A percentile compares a stretch with the other conserved stretches of the same genome.
These are phyloP conservation scores for Ophiosphaerella korrae DNA, from an alignment of 2,329 filamentous ascomycete species.

Conservation along the genomic window DNA sequence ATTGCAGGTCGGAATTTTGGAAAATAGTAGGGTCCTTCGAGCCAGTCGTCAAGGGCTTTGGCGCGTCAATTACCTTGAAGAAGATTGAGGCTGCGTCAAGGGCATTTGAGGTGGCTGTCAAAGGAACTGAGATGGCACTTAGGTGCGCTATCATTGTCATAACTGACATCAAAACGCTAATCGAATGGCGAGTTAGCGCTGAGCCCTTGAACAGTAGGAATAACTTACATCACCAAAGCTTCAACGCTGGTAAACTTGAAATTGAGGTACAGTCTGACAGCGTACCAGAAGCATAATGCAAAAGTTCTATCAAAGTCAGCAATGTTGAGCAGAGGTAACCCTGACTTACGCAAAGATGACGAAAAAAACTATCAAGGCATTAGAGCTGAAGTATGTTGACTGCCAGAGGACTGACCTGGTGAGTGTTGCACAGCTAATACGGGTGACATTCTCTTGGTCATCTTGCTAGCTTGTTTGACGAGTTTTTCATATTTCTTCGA, in stretches of 20 bases:
- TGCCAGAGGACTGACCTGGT: constrained; percentile 14
- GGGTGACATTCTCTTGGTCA: constrained; percentile 20
- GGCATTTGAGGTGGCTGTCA: constrained; percentile 21
- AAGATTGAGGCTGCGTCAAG: constrained; percentile 25
- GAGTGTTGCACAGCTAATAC: constrained; percentile 27
- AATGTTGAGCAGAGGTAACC: neutral
- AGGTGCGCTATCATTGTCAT: constrained; percentile 28
- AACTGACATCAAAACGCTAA: constrained; percentile 29
- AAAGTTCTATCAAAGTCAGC: constrained; percentile 20
- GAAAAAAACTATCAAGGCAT: constrained; percentile 24
- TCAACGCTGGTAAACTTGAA: constrained; percentile 1
- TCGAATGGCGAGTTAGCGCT: neutral
- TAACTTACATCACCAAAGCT: constrained; percentile 2
- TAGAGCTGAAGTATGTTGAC: neutral
- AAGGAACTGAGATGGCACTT: constrained; percentile 22
- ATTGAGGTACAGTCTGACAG: constrained; percentile 20
- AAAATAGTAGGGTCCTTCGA: constrained; percentile 15
- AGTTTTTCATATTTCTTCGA: constrained; percentile 13
- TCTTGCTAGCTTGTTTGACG: constrained; percentile 7
- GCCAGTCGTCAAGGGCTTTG: constrained; percentile 17
- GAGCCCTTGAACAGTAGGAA: neutral
- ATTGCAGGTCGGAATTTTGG: constrained; percentile 27
- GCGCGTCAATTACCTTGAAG: constrained; percentile 32
- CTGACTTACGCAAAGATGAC: constrained; percentile 25
- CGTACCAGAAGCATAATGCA: constrained; percentile 35